Conservation (phyloP, 768 basidiomycete species). For the Xerocomus spinulosus region DNA sequence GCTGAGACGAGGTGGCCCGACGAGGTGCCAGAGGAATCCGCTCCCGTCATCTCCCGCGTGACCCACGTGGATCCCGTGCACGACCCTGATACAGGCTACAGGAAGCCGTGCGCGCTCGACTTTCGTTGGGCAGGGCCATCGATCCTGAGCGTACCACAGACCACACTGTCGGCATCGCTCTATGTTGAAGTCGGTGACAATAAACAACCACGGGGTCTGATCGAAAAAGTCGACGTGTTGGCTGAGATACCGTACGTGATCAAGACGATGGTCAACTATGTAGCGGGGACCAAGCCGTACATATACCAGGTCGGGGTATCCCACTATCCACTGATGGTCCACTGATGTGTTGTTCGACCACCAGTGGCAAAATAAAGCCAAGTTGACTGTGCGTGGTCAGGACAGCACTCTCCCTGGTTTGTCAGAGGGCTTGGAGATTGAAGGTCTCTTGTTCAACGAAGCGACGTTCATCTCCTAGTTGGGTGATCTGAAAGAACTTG, state of each 20-base stretch:
- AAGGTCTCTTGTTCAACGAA: constrained; percentile 81
- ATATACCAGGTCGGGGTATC: constrained; percentile 83
- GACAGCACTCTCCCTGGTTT: constrained; percentile 39
- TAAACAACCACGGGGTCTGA: constrained; percentile 61
- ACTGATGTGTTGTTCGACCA: neutral
- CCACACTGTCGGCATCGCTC: constrained; percentile 53
- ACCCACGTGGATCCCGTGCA: constrained; percentile 53
- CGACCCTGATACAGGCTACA: constrained; percentile 82
- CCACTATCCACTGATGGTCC: no score
- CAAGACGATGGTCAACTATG: constrained; percentile 90
- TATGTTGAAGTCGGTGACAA: constrained; percentile 55
- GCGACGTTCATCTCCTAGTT: constrained; percentile 78
- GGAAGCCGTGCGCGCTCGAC: constrained; percentile 59
- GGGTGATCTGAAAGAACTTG: neutral
- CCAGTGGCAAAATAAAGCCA: constrained; percentile 58
- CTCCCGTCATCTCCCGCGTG: constrained; percentile 58
- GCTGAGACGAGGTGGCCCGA: constrained; percentile 76
- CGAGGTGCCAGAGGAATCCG: constrained; percentile 45
- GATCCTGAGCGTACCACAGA: constrained; percentile 46
- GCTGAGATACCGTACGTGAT: constrained; percentile 92
- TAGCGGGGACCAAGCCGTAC: constrained; percentile 88
- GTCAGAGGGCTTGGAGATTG: constrained; percentile 41
- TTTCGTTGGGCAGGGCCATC: constrained; percentile 80
- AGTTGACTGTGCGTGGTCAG: constrained; percentile 43
- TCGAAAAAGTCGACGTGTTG: constrained; percentile 92